Conservation (phyloP, 306 rosid genomes). For the Oemleria cerasiformis region DNA sequence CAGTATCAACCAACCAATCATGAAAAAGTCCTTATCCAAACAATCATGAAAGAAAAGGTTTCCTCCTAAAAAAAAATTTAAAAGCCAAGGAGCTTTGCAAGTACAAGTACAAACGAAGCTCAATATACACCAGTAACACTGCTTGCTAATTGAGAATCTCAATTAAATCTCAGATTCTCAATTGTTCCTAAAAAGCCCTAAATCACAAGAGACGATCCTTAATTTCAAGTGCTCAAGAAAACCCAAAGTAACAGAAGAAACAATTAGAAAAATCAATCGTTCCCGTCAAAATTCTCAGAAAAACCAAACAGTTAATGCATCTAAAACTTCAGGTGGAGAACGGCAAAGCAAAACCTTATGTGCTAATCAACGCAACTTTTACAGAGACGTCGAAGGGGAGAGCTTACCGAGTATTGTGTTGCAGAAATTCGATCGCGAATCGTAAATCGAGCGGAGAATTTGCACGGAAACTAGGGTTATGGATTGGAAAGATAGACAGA, state of each 20-base stretch:
- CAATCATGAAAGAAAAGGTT: no score
- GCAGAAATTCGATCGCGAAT: not conserved
- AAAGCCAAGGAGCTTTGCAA: not conserved
- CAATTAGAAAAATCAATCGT: not conserved
- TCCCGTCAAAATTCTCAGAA: not conserved
- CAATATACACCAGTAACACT: not conserved
- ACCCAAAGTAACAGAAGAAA: not conserved
- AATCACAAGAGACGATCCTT: not conserved
- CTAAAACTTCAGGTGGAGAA: not conserved
- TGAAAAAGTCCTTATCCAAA: not conserved
- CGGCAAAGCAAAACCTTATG: not conserved
- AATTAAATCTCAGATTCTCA: not conserved
- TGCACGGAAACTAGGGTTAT: constrained; percentile 4
- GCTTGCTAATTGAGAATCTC: not conserved
- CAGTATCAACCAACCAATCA: not conserved
- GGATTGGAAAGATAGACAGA: not conserved
- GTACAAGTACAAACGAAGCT: not conserved
- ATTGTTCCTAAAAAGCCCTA: not conserved
- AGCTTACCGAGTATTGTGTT: not conserved
- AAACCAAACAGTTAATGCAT: not conserved
- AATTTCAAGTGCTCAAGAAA: no score
- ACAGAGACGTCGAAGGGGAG: not conserved
- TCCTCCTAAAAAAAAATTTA: not conserved
- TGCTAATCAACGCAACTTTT: not conserved
- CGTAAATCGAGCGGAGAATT: not conserved